These are phyloP conservation scores for Penicillium sclerotiorum DNA, from an alignment of 2,329 filamentous ascomycete species.

Conservation along the genomic window DNA sequence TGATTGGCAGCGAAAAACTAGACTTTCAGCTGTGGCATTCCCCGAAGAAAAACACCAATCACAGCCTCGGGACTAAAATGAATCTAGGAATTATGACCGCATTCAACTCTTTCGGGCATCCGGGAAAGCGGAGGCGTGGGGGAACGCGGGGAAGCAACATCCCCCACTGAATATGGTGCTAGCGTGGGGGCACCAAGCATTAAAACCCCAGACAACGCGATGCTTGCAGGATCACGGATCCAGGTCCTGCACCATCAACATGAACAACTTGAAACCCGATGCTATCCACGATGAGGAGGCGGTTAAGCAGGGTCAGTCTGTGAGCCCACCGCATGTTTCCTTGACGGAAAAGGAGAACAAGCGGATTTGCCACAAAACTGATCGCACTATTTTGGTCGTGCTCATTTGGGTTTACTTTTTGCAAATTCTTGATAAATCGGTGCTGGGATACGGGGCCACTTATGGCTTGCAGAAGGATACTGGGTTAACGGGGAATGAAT, in stretches of 20 bases:
- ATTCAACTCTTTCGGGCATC: background rate
- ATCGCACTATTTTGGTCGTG: slow-evolving; percentile 57
- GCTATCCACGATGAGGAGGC: slow-evolving; percentile 24
- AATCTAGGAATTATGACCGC: background rate
- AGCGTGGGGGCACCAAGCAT: slow-evolving; percentile 11
- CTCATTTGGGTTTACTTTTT: slow-evolving; percentile 52
- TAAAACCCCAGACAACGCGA: slow-evolving; percentile 4
- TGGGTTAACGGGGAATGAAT: slow-evolving; percentile 56
- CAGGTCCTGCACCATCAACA: slow-evolving; percentile 1
- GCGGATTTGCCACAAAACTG: slow-evolving; percentile 63
- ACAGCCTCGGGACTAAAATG: background rate
- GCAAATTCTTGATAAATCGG: slow-evolving; percentile 61
- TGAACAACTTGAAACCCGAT: slow-evolving; percentile 24
- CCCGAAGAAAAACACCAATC: background rate
- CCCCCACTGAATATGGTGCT: slow-evolving; percentile 6
- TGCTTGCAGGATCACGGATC: too few relatives aligned
- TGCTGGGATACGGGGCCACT: slow-evolving; percentile 61
- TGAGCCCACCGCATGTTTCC: slow-evolving; percentile 25
- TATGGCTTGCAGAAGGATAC: slow-evolving; percentile 57
- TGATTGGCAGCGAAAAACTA: background rate
- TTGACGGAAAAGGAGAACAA: slow-evolving; percentile 48
- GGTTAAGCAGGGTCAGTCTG: slow-evolving; percentile 11
- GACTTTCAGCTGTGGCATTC: background rate
- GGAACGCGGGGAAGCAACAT: slow-evolving; percentile 17
- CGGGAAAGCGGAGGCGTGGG: slow-evolving; percentile 16